phyloP scores from a whole-genome alignment of 164 flowering plant genomes.

The Stephania yunnanensis region DNA sequence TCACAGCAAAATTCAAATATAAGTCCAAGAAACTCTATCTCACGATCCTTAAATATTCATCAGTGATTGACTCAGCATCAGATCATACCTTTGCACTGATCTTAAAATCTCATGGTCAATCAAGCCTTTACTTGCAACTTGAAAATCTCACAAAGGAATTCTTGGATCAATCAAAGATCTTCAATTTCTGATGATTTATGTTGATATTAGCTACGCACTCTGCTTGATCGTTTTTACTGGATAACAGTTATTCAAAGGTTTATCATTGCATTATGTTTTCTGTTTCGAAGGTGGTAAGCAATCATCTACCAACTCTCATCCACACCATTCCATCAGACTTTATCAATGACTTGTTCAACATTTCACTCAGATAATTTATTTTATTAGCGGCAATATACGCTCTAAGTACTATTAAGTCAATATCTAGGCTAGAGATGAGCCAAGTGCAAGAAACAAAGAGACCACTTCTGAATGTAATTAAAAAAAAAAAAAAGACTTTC shows the following conservation, averaged over 20 bases:
- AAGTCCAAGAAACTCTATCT: neutral
- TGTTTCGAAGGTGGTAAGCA: no score
- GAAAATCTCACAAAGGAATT: neutral
- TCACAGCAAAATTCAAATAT: neutral
- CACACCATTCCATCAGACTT: no score
- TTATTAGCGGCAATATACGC: no score
- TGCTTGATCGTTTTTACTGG: neutral
- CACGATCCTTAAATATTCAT: neutral
- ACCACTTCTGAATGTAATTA: no score
- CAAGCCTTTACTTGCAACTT: neutral
- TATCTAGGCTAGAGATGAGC: no score
- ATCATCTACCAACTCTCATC: no score
- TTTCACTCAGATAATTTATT: no score
- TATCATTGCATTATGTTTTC: no score
- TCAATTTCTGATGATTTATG: neutral
- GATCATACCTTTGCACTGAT: neutral
- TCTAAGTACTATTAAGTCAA: no score
- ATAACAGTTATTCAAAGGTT: neutral
- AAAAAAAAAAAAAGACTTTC: no score
- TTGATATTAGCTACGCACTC: neutral
- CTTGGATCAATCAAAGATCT: neutral
- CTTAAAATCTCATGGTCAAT: neutral
- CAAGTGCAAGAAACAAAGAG: no score
- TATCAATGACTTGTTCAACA: no score
- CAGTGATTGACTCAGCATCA: neutral